These are phyloP conservation scores for Bruguiera sexangula DNA, from an alignment of 345 rosid species.

Conservation along the genomic window DNA sequence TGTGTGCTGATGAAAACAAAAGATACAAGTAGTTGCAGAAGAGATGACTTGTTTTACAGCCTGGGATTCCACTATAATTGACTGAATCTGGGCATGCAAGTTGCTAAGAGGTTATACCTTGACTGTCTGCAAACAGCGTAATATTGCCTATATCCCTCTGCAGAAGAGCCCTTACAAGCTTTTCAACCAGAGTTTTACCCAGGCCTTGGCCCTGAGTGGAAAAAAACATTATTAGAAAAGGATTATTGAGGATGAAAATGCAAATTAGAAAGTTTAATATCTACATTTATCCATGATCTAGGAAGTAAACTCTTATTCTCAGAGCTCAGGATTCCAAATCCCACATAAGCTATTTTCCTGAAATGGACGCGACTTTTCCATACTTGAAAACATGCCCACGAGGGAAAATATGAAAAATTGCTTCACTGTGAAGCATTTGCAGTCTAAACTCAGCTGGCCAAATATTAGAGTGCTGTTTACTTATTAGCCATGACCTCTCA, in stretches of 20 bases:
- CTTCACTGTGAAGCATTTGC: neutral
- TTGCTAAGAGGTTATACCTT: slow-evolving; percentile 47
- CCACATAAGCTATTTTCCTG: neutral
- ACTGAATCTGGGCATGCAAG: neutral
- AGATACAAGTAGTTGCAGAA: neutral
- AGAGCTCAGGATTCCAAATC: neutral
- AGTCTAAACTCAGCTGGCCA: neutral
- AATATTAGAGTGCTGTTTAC: slow-evolving; percentile 1
- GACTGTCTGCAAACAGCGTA: slow-evolving; percentile 95
- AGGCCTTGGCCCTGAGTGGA: slow-evolving; percentile 83
- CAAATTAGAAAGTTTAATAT: neutral
- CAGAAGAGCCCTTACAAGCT: slow-evolving; percentile 75
- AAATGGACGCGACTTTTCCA: neutral
- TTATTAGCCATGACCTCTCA: neutral
- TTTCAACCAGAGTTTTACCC: slow-evolving; percentile 90
- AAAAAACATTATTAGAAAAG: slow-evolving; percentile 12
- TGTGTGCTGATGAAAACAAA: neutral
- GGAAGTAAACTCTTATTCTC: neutral
- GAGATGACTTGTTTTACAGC: neutral
- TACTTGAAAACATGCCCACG: neutral
- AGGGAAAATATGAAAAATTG: neutral
- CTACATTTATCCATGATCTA: neutral
- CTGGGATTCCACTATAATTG: neutral
- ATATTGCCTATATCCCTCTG: slow-evolving; percentile 93
- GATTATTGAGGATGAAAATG: neutral